Percentiles rank a stretch among this genome's conserved stretches.
Conservation (phyloP, 371 early-diverging fungal genomes). For the Rozella allomycis region DNA sequence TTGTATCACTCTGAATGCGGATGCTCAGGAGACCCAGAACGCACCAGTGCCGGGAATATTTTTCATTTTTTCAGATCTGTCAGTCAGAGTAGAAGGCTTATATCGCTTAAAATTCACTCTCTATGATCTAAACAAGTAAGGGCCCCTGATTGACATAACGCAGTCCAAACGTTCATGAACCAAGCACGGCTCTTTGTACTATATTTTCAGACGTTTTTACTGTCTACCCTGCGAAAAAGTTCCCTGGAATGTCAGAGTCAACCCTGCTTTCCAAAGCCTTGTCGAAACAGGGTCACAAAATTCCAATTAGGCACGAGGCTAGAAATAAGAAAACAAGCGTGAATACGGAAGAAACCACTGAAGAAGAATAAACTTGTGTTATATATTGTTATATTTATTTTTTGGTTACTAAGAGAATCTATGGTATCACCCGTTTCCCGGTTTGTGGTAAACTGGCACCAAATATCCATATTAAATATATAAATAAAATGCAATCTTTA, state of each 20-base stretch:
- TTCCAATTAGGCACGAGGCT: constrained; percentile 45
- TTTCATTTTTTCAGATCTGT: constrained; percentile 47
- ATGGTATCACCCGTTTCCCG: no score
- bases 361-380: no score
- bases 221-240: constrained; percentile 37
- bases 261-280: constrained; percentile 41
- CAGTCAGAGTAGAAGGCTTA: constrained; percentile 37
- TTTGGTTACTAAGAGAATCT: no score
- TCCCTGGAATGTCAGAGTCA: constrained; percentile 42
- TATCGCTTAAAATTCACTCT: constrained; percentile 47
- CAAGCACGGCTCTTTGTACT: constrained; percentile 14
- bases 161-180: constrained; percentile 7
- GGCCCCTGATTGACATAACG: background rate
- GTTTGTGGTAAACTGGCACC: no score
- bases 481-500: no score
- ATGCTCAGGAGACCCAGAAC: no score
- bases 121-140: constrained; percentile 13
- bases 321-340: no score
- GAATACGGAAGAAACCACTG: no score
- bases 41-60: constrained; percentile 52
- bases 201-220: constrained; percentile 26
- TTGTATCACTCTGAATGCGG: no score
- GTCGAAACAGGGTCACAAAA: constrained; percentile 42
- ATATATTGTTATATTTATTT: no score
- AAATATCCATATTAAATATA: no score